A percentile compares a stretch with the other conserved stretches of the same genome.
These are phyloP conservation scores for Alternaria triticimaculans DNA, from an alignment of 2,329 filamentous ascomycete genomes.

Conservation along the genomic window DNA sequence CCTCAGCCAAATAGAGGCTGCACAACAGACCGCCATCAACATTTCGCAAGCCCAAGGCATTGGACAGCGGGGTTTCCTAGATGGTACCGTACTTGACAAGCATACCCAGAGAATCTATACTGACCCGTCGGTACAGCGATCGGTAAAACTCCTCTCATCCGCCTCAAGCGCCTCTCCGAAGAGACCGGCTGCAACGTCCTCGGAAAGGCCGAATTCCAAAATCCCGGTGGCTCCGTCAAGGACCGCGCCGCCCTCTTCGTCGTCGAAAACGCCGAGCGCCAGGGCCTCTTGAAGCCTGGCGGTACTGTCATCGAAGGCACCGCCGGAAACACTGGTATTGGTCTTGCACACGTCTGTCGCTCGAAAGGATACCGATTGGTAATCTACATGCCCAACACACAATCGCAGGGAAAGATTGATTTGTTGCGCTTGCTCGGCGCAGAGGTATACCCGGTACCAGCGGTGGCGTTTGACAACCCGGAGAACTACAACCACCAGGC, in stretches of 20 bases:
- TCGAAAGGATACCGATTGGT: constrained; percentile 91
- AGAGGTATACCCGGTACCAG: constrained; percentile 94
- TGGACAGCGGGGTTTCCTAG: constrained; percentile 75
- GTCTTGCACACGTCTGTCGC: constrained; percentile 93
- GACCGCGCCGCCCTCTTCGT: constrained; percentile 95
- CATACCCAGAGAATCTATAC: neutral
- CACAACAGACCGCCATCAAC: constrained; percentile 68
- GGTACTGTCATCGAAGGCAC: constrained; percentile 97
- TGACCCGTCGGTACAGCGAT: constrained; percentile 68
- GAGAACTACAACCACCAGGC: constrained; percentile 99
- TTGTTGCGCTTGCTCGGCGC: constrained; percentile 88
- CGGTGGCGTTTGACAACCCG: constrained; percentile 93
- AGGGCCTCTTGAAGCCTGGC: constrained; percentile 79
- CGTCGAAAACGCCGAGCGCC: constrained; percentile 90
- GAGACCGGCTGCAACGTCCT: constrained; percentile 93
- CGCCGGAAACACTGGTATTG: constrained; percentile 97
- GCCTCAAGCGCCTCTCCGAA: constrained; percentile 84
- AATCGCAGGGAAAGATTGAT: constrained; percentile 97
- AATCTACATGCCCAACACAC: constrained; percentile 99
- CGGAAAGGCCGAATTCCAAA: constrained; percentile 98
- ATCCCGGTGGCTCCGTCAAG: constrained; percentile 95
- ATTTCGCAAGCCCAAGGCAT: constrained; percentile 82
- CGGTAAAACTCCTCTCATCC: constrained; percentile 94
- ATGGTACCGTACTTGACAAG: constrained; percentile 64
- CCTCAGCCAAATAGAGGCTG: constrained; percentile 55